Evolutionary conservation across 495 filamentous ascomycete genomes (phyloP), one percentile per base, ranked within the genome.

Genomic region (Poronia punctata): DNA sequence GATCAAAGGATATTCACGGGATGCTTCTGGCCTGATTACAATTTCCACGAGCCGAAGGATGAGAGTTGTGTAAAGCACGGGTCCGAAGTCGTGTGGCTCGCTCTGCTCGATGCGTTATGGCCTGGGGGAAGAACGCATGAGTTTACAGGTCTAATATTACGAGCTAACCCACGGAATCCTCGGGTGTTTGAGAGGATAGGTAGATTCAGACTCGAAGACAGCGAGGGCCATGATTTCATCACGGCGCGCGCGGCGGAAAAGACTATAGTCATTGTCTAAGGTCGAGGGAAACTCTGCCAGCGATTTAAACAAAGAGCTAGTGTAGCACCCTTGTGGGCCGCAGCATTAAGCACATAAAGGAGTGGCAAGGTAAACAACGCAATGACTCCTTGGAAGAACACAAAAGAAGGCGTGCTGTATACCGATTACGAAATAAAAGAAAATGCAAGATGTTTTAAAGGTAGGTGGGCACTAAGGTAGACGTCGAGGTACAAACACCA

Each of bases 11-110:
- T 22, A 22, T 22, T 24, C 8, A 36, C n/a, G n/a, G 34, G 34
- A 7, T 36, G 34, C 17, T 23, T 36, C 12, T 36, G 12, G 34
- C 34, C 20, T 2, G 34, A 36, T 15, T 38, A 45, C 31, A 38
- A 14, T 10, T 35, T 6, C 27, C 36, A 8, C 33, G 6, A 1
- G 34, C 11, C 34, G 34, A 8, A n/a, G 2, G 34, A 36, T 7
- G 34, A 24, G 19, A 11, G 6, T 15, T 23, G 22, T 2, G 34
- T 36, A 3, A 5, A n/a, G 7, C 6, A 34, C 7, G 14, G 3
- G 11, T 36, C 20, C 20, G 34, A 24, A 24, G 20, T 36, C 7
- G 8, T n/a, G n/a, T 36, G n/a, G 34, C 34, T 36, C 16, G 20
- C 34, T 15, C n/a, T 36, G 3, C 34, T 36, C 34, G 34, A 24